Evolutionary conservation across 345 rosid genomes (phyloP).

Genomic region (Turritis glabra): DNA sequence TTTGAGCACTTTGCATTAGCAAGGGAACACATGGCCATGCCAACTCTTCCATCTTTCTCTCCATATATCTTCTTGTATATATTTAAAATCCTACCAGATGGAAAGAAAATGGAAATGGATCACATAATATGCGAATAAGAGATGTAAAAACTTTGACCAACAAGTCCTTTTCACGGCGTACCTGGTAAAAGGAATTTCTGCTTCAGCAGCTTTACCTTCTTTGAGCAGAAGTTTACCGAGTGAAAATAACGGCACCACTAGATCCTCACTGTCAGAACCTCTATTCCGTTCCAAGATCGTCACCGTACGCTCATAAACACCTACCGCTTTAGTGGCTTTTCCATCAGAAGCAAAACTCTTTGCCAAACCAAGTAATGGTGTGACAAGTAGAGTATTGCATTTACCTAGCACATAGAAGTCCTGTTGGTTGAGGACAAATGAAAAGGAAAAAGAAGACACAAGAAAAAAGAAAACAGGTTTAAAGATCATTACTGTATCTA

Average conservation of each 20-base stretch:
- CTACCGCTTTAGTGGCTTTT: slow-evolving; percentile 57
- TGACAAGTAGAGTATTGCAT: slow-evolving; percentile 55
- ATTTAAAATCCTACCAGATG: slow-evolving; percentile 50
- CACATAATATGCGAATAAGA: slow-evolving; percentile 18
- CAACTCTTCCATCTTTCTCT: slow-evolving; percentile 75
- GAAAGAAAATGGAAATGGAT: not conserved
- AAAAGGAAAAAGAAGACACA: not conserved
- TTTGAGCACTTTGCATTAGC: slow-evolving; percentile 76
- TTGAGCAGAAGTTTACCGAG: slow-evolving; percentile 76
- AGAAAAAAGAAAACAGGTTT: not conserved
- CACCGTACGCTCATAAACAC: slow-evolving; percentile 54
- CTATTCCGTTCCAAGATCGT: slow-evolving; percentile 61
- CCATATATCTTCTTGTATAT: slow-evolving; percentile 67
- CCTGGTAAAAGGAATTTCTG: slow-evolving; percentile 67
- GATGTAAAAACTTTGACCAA: not conserved
- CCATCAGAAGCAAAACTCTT: slow-evolving; percentile 67
- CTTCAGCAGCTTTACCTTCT: slow-evolving; percentile 68
- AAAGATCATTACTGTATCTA: slow-evolving; percentile 53
- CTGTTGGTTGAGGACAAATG: not conserved
- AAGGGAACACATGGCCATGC: slow-evolving; percentile 78
- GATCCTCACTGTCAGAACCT: slow-evolving; percentile 72
- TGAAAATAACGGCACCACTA: slow-evolving; percentile 64
- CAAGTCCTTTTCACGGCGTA: slow-evolving; percentile 21
- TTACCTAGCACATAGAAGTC: slow-evolving; percentile 45
- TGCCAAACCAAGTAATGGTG: slow-evolving; percentile 78